These are phyloP conservation scores for Rubia tinctorum DNA, from an alignment of 305 asterid species.

Conservation along the genomic window DNA sequence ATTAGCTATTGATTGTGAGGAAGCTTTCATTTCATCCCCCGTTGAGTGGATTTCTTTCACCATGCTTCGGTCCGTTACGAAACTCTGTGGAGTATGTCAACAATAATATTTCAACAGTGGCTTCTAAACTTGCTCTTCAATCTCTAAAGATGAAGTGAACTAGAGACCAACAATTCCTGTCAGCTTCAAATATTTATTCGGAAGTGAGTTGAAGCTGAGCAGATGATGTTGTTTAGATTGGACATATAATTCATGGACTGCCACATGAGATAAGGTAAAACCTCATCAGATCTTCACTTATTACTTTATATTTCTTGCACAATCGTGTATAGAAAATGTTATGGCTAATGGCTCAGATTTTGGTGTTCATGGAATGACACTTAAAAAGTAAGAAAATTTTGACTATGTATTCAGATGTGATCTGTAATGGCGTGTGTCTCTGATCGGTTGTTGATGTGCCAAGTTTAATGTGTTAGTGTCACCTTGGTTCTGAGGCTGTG, in stretches of 20 bases:
- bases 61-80: constrained; percentile 63
- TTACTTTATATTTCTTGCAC: neutral
- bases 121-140: constrained; percentile 86
- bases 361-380: too few relatives aligned
- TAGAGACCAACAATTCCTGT: neutral
- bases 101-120: constrained; percentile 49
- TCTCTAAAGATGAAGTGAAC: constrained; percentile 38
- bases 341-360: too few relatives aligned
- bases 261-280: neutral
- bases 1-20: constrained; percentile 29
- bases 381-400: too few relatives aligned
- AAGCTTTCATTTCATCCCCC: constrained; percentile 49
- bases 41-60: constrained; percentile 71
- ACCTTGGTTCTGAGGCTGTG: too few relatives aligned
- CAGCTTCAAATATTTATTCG: constrained; percentile 1
- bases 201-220: neutral
- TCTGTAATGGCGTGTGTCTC: too few relatives aligned
- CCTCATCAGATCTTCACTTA: neutral
- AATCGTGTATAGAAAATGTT: neutral
- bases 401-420: too few relatives aligned
- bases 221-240: neutral
- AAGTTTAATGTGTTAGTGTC: too few relatives aligned
- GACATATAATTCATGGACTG: neutral
- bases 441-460: too few relatives aligned
- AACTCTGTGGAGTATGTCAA: constrained; percentile 37